Base-by-base conservation (phyloP, 768 basidiomycete genomes). In the Kwoniella botswanensis region DNA sequence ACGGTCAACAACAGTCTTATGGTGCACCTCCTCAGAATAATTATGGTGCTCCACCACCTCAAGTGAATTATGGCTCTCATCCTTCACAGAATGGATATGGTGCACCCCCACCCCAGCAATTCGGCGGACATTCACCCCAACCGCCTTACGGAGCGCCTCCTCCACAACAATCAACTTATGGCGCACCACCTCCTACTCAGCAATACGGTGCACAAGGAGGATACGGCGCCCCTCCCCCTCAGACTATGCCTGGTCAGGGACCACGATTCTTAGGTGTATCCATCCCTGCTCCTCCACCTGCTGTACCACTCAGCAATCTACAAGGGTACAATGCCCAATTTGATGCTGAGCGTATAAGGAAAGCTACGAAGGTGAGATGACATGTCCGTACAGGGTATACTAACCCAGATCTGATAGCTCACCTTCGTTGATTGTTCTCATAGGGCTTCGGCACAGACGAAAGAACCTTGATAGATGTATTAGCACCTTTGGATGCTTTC, bases 291-390 rank as follows among this genome's bases (percentile, higher is more conserved):
- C 81, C 80, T 22, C 77, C 81, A n/a, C 82, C 82, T 54, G 81
- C 81, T 43, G 57, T 71, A 18, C 81, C 82, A 1, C 29, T 81
- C 7, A 67, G 73, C 22, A 67, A 71, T 18, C 70, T 83, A 46
- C 66, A 67, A 29, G 79, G 77, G 7, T 84, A 84, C 67, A 76
- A 83, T 67, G 70, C 84, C 6, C 62, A 70, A 61, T 80, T 81
- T 53, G 84, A 85, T 63, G 79, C 79, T 6, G 80, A 84, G 52
- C 70, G 82, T 12, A 71, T 85, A 22, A 42, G 83, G 22, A 85
- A 84, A 62, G 85, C 85, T 12, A 84, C 84, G 41, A 85, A 85
- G 74, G 85, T 82, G 53, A 58, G 75, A 68, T 15, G 26, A n/a
- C 41, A 53, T 22, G 35, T 55, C 54, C 26, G 22, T 58, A 21